These are phyloP conservation scores for Metschnikowia picachoensis DNA, from an alignment of 805 yeast genomes.

Conservation along the genomic window DNA sequence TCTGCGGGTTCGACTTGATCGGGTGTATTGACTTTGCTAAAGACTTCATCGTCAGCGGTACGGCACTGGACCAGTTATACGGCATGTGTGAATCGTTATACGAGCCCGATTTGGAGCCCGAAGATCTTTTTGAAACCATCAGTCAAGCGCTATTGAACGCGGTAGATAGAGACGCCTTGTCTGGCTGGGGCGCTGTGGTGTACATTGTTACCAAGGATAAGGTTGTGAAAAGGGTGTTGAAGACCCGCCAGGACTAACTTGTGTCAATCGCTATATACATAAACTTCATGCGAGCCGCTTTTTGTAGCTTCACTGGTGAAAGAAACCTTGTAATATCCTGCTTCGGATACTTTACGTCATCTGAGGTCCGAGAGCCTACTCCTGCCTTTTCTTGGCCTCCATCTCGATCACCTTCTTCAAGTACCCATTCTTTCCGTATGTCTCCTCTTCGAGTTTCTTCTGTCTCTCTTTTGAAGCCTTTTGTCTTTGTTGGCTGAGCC, in stretches of 20 bases:
- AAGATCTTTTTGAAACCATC: constrained; percentile 91
- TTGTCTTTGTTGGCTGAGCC: constrained; percentile 53
- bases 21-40: constrained; percentile 95
- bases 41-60: constrained; percentile 93
- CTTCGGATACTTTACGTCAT: no score
- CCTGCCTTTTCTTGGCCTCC: constrained; percentile 28
- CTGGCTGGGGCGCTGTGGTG: constrained; percentile 98
- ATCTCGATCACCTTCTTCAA: constrained; percentile 59
- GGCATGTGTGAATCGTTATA: constrained; percentile 98
- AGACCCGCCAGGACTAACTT: constrained; percentile 87
- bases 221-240: constrained; percentile 80
- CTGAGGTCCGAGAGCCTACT: neutral
- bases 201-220: constrained; percentile 89
- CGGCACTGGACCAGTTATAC: constrained; percentile 92
- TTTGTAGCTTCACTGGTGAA: constrained; percentile 9
- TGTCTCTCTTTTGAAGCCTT: constrained; percentile 52
- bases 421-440: constrained; percentile 71
- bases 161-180: constrained; percentile 93
- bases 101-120: constrained; percentile 91
- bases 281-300: constrained; percentile 8
- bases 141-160: constrained; percentile 92
- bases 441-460: constrained; percentile 68
- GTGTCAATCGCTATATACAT: neutral
- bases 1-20: constrained; percentile 93
- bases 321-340: no score